phyloP scores from a whole-genome alignment of 225 moss, liverwort and hornwort species.

The Anthoceros angustus region DNA sequence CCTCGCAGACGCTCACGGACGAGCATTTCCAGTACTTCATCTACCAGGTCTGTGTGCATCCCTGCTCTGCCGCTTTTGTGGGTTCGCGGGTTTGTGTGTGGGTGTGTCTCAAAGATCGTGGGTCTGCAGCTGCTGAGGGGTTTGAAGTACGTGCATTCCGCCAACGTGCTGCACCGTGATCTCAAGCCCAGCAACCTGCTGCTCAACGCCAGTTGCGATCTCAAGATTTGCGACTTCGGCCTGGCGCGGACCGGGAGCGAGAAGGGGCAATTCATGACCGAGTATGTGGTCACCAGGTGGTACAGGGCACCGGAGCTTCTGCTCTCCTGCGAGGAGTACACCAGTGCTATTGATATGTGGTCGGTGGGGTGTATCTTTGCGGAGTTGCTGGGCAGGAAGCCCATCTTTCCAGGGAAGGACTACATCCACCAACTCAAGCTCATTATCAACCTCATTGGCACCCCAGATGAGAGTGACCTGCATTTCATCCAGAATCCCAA shows the following conservation, averaged over 20 bases:
- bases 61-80: neutral
- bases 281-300: conserved; percentile 96
- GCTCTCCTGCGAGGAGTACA: conserved; percentile 91
- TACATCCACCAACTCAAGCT: conserved; percentile 98
- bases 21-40: conserved; percentile 99
- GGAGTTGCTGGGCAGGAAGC: conserved; percentile 85
- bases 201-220: conserved; percentile 86
- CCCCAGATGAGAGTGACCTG: conserved; percentile 85
- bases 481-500: conserved; percentile 92
- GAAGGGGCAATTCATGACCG: conserved; percentile 98
- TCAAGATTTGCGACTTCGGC: conserved; percentile 96
- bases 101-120: neutral
- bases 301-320: conserved; percentile 92
- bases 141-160: conserved; percentile 85
- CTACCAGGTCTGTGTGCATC: conserved; percentile 46
- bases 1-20: conserved; percentile 90
- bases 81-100: neutral
- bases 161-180: conserved; percentile 91
- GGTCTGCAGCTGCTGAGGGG: conserved; percentile 64
- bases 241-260: conserved; percentile 86
- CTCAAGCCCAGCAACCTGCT: conserved; percentile 87
- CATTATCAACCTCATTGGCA: conserved; percentile 90
- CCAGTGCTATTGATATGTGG: conserved; percentile 97
- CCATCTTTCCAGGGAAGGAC: conserved; percentile 92
- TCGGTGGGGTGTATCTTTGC: conserved; percentile 98